Conservation (phyloP, 1,139 yeast genomes). For the Candida glucosophila region DNA sequence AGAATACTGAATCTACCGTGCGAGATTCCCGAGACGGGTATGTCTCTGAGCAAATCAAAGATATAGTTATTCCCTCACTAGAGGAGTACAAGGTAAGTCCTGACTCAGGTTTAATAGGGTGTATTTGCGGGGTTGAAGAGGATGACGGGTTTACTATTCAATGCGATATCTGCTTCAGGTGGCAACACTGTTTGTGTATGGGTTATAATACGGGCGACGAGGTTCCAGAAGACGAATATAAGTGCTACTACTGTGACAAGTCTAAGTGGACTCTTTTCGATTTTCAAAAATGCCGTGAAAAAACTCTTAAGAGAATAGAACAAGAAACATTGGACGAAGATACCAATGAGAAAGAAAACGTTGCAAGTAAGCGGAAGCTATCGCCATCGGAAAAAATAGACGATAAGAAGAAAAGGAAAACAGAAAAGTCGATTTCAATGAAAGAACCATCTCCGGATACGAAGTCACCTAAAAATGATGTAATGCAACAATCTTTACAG, state of each 20-base stretch:
- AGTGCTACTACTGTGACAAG: conserved; percentile 73
- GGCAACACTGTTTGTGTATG: conserved; percentile 94
- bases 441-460: no score
- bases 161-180: conserved; percentile 83
- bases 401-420: conserved; percentile 7
- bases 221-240: conserved; percentile 69
- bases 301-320: conserved; percentile 29
- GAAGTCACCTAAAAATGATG: conserved; percentile 3
- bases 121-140: conserved; percentile 81
- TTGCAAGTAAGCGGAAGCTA: conserved; percentile 23
- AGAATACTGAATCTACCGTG: no score
- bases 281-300: conserved; percentile 29
- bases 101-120: conserved; percentile 79
- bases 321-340: conserved; percentile 12
- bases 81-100: conserved; percentile 55
- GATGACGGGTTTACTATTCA: conserved; percentile 95
- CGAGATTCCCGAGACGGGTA: no score
- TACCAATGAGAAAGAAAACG: conserved; percentile 5
- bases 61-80: conserved; percentile 21
- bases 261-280: conserved; percentile 41
- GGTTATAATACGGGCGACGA: conserved; percentile 62
- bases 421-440: conserved; percentile 2
- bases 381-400: conserved; percentile 10
- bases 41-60: conserved; percentile 1
- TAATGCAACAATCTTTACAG: conserved; percentile 3